Percentiles rank a stretch among this genome's conserved stretches.
Evolutionary conservation across 371 early-diverging fungal genomes (phyloP).

Genomic region (Zancudomyces culisetae): DNA sequence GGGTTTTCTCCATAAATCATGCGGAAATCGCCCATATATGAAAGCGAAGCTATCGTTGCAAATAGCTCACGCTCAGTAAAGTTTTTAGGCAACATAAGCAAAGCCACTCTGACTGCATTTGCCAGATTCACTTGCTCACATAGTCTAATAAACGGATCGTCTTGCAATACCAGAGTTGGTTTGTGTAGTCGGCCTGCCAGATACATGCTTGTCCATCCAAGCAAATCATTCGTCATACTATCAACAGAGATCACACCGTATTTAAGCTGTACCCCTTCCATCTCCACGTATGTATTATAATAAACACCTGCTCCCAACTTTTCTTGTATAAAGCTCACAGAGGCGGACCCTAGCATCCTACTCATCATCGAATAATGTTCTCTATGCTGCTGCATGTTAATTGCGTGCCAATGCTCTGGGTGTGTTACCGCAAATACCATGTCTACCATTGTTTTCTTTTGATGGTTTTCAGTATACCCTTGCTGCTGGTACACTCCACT

Average conservation of each 20-base stretch:
- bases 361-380: constrained; percentile 72
- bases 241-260: constrained; percentile 93
- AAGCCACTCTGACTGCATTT: constrained; percentile 64
- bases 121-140: constrained; percentile 73
- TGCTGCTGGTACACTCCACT: constrained; percentile 77
- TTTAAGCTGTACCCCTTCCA: constrained; percentile 72
- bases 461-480: constrained; percentile 7
- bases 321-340: constrained; percentile 59
- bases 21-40: constrained; percentile 83
- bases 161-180: constrained; percentile 60
- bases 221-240: constrained; percentile 58
- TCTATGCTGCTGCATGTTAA: constrained; percentile 75
- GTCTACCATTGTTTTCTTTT: constrained; percentile 55
- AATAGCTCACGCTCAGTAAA: constrained; percentile 72
- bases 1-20: constrained; percentile 88
- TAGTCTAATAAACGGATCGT: constrained; percentile 68
- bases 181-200: constrained; percentile 94
- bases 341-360: constrained; percentile 37
- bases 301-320: constrained; percentile 79
- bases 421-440: constrained; percentile 91
- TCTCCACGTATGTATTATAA: constrained; percentile 80
- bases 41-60: constrained; percentile 63
- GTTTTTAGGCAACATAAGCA: constrained; percentile 59
- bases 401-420: constrained; percentile 88
- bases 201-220: constrained; percentile 88